Conservation (phyloP, 371 early-diverging fungal species). For the Syncephalastrum racemosum region DNA sequence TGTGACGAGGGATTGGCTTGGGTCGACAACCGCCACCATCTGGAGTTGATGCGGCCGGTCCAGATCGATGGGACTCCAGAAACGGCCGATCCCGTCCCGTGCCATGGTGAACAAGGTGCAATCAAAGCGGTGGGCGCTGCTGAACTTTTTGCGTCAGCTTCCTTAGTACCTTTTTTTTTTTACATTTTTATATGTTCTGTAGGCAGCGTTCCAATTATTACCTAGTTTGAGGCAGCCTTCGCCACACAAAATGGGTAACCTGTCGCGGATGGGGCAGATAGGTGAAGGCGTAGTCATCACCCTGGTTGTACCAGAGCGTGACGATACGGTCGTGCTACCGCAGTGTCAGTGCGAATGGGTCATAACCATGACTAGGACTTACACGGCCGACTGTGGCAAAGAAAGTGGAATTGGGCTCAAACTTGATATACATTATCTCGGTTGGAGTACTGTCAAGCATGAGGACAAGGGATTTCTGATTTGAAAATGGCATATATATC, state of each 20-base stretch:
- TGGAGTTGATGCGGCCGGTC: conserved; percentile 55
- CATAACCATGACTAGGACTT: conserved; percentile 5
- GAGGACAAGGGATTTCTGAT: too few species aligned
- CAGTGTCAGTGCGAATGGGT: conserved; percentile 5
- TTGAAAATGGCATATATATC: not conserved
- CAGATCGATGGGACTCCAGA: conserved; percentile 70
- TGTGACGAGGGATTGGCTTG: conserved; percentile 67
- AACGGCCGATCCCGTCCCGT: conserved; percentile 70
- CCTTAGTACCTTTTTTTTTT: not conserved
- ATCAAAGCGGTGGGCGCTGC: conserved; percentile 4
- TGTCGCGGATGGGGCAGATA: conserved; percentile 71
- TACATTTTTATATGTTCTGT: too few species aligned
- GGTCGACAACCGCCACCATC: conserved; percentile 70
- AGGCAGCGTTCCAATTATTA: conserved; percentile 19
- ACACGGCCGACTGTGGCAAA: conserved; percentile 72
- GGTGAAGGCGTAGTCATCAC: conserved; percentile 53
- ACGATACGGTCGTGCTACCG: conserved; percentile 66
- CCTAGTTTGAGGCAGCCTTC: conserved; percentile 35
- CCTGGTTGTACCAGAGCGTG: conserved; percentile 66
- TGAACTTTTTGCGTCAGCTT: not conserved
- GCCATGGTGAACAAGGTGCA: conserved; percentile 72
- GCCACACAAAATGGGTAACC: conserved; percentile 72
- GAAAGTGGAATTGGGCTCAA: conserved; percentile 66
- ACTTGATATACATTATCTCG: conserved; percentile 42
- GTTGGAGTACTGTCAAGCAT: conserved; percentile 23